Conservation (phyloP, 257 asterid genomes). For the Eustoma russellianum region DNA sequence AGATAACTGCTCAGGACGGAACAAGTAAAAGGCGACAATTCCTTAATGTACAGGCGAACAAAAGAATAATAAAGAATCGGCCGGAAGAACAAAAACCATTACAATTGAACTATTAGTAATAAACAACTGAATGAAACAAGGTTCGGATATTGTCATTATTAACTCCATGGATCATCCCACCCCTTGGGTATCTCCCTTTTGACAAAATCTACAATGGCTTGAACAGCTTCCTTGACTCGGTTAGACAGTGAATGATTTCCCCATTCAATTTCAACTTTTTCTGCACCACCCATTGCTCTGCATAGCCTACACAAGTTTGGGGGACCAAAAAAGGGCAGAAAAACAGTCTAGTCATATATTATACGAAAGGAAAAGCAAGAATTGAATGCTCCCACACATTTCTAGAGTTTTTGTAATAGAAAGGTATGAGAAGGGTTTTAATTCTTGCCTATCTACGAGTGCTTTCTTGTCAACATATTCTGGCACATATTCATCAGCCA, state of each 20-base stretch:
- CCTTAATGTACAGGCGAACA: conserved; percentile 1
- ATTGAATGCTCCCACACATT: neutral
- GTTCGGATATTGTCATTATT: conserved; percentile 5
- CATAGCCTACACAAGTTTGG: conserved; percentile 43
- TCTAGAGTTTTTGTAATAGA: neutral
- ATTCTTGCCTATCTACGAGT: conserved; percentile 62
- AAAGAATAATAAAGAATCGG: neutral
- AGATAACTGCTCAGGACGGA: too few species aligned
- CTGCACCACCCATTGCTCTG: conserved; percentile 81
- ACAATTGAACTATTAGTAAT: neutral
- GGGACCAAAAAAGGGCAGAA: neutral
- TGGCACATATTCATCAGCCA: conserved; percentile 85
- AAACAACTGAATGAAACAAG: neutral
- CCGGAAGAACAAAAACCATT: neutral
- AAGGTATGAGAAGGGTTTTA: conserved; percentile 2
- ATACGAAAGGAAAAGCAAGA: neutral
- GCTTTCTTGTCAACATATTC: conserved; percentile 92
- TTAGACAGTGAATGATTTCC: conserved; percentile 76
- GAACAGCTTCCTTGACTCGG: conserved; percentile 59
- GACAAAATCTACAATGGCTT: conserved; percentile 50
- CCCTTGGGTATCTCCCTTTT: conserved; percentile 79
- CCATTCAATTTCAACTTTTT: conserved; percentile 56
- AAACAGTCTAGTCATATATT: neutral
- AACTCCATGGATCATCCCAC: conserved; percentile 92
- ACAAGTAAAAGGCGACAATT: too few species aligned